Evolutionary conservation across 768 basidiomycete species (phyloP).

Genomic region (Suillus occidentalis): DNA sequence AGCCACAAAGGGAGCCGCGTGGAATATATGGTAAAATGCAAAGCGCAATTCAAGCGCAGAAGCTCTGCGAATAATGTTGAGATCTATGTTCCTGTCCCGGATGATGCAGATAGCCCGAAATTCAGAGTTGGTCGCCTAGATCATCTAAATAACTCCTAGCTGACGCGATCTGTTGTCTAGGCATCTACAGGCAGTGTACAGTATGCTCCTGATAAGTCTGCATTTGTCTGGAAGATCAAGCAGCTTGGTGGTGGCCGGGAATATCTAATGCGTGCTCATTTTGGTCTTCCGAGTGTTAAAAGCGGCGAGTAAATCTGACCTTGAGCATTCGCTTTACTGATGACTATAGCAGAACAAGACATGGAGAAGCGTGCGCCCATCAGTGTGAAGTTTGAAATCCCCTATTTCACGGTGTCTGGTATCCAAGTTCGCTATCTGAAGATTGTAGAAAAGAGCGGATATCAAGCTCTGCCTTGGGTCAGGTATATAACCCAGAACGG

Average conservation of each 20-base stretch:
- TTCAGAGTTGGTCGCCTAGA: conserved; percentile 67
- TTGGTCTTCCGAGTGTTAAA: conserved; percentile 91
- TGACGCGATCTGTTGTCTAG: conserved; percentile 38
- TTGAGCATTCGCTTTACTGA: not conserved
- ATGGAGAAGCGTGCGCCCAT: conserved; percentile 80
- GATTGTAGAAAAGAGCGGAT: conserved; percentile 98
- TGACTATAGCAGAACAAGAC: not conserved
- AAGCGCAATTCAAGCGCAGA: conserved; percentile 96
- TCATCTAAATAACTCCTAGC: not conserved
- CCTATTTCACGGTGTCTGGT: conserved; percentile 97
- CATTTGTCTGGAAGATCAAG: conserved; percentile 99
- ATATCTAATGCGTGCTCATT: conserved; percentile 98
- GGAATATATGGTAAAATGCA: conserved; percentile 94
- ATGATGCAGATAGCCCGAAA: conserved; percentile 97
- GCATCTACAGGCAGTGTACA: conserved; percentile 94
- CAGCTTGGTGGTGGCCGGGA: conserved; percentile 94
- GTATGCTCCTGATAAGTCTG: conserved; percentile 96
- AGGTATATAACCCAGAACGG: conserved; percentile 92
- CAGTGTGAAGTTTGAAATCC: conserved; percentile 97
- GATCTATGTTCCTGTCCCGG: conserved; percentile 97
- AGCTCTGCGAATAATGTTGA: conserved; percentile 99
- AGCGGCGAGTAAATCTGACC: conserved; percentile 60
- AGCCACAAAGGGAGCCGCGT: conserved; percentile 91
- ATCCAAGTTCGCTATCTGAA: conserved; percentile 98
- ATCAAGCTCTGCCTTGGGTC: conserved; percentile 96